Evolutionary conservation across 2,329 filamentous ascomycete species (phyloP).

Genomic region (Botryosphaeria dothidea): DNA sequence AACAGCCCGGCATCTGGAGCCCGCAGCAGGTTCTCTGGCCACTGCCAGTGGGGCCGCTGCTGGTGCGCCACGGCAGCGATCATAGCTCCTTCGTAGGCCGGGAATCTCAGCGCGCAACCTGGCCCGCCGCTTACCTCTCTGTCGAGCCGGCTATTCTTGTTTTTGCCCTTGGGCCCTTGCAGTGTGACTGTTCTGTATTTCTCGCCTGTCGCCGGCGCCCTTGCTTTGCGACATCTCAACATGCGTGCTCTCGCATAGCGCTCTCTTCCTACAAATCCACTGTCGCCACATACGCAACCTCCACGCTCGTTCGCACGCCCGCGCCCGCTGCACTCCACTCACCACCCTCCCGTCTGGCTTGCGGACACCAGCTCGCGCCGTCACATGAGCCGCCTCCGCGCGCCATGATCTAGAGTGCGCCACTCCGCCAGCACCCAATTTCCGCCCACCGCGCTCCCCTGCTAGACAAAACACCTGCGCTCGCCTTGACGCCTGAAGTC

Average conservation of each 20-base stretch:
- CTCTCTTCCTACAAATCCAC: conserved; percentile 15
- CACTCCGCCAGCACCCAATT: conserved; percentile 9
- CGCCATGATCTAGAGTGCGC: conserved; percentile 71
- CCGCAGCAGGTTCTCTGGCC: neutral
- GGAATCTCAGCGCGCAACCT: conserved; percentile 3
- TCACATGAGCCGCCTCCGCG: conserved; percentile 75
- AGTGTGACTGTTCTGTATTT: conserved; percentile 10
- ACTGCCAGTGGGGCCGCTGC: conserved; percentile 2
- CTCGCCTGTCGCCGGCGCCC: neutral
- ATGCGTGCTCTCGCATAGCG: conserved; percentile 11
- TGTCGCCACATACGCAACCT: conserved; percentile 13
- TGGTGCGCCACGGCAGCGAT: conserved; percentile 15
- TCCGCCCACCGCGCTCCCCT: conserved; percentile 6
- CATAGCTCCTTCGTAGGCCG: conserved; percentile 2
- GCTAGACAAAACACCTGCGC: conserved; percentile 10
- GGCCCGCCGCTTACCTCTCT: neutral
- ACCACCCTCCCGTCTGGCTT: neutral
- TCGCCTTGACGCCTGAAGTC: conserved; percentile 11
- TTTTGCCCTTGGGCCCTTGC: conserved; percentile 7
- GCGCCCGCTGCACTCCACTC: neutral
- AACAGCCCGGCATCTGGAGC: neutral
- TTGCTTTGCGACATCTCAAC: conserved; percentile 17
- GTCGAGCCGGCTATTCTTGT: neutral
- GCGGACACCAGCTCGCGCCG: conserved; percentile 76
- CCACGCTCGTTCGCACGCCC: conserved; percentile 1